Evolutionary conservation across 352 stramenopile species (phyloP).

Genomic region (Halophytophthora batemanensis): DNA sequence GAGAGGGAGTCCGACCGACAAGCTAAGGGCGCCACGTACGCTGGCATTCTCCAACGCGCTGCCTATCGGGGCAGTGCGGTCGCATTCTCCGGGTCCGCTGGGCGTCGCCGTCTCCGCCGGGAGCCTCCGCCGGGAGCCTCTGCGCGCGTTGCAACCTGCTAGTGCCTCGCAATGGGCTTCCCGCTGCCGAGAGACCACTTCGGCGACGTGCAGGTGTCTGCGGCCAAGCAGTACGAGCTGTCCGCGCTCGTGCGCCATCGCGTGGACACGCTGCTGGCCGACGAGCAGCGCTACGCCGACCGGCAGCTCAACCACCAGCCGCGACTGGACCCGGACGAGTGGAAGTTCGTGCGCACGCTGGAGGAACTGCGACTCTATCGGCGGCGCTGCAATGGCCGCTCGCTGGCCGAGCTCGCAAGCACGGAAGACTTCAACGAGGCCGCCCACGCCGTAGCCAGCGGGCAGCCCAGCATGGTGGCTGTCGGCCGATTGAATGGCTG

Average conservation of each 20-base stretch:
- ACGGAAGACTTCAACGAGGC: conserved; percentile 23
- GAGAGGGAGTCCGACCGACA: too few species aligned
- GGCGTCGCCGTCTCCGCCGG: too few species aligned
- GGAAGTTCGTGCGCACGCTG: conserved; percentile 38
- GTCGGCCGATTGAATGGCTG: conserved; percentile 26
- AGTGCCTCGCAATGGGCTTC: too few species aligned
- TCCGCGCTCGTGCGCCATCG: conserved; percentile 19
- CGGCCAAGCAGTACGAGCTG: conserved; percentile 29
- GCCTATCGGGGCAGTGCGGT: too few species aligned
- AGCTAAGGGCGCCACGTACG: too few species aligned
- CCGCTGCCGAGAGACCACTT: too few species aligned
- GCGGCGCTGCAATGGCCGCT: conserved; percentile 17
- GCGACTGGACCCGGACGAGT: conserved; percentile 33
- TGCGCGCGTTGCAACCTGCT: too few species aligned
- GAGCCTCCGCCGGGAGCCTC: too few species aligned
- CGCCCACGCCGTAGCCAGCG: conserved; percentile 14
- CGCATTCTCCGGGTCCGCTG: too few species aligned
- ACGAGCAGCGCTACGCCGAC: conserved; percentile 25
- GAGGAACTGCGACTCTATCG: conserved; percentile 38
- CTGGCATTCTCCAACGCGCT: too few species aligned
- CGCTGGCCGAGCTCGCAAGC: conserved; percentile 15
- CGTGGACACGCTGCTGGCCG: conserved; percentile 26
- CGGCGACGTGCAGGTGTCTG: conserved; percentile 19
- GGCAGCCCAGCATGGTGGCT: conserved; percentile 36
- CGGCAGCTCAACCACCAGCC: conserved; percentile 20